A percentile compares a stretch with the other conserved stretches of the same genome.
Evolutionary conservation across 2,329 filamentous ascomycete species (phyloP).

Genomic region (Alternaria ventricosa): DNA sequence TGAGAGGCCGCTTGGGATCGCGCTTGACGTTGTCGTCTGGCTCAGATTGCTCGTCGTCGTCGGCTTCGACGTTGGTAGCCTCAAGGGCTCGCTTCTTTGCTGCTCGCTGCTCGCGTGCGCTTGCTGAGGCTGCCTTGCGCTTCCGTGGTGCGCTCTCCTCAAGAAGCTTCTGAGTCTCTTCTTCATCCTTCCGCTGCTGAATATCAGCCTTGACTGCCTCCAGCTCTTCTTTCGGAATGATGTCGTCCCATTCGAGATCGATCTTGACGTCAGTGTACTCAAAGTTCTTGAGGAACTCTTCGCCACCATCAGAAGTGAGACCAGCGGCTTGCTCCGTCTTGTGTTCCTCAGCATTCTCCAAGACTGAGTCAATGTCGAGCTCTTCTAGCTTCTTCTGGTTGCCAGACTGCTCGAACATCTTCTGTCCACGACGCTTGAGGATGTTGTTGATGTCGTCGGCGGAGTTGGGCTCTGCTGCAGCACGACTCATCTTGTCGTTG

Average conservation of each 20-base stretch:
- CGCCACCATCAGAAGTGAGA: constrained; percentile 93
- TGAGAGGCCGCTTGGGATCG: constrained; percentile 88
- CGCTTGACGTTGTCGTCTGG: constrained; percentile 58
- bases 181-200: constrained; percentile 80
- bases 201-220: constrained; percentile 90
- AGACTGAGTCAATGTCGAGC: constrained; percentile 94
- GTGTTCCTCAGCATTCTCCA: constrained; percentile 96
- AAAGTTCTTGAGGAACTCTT: constrained; percentile 88
- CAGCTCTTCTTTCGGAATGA: constrained; percentile 92
- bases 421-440: constrained; percentile 96
- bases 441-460: constrained; percentile 96
- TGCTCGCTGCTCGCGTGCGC: constrained; percentile 68
- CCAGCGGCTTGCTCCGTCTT: constrained; percentile 95
- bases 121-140: constrained; percentile 68
- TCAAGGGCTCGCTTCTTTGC: constrained; percentile 73
- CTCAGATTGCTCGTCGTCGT: constrained; percentile 58
- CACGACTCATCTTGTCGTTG: constrained; percentile 69
- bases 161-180: constrained; percentile 80
- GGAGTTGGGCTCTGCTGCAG: constrained; percentile 79
- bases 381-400: constrained; percentile 97
- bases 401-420: constrained; percentile 97
- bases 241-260: constrained; percentile 95
- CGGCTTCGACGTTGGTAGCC: constrained; percentile 70
- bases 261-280: constrained; percentile 98
- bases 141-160: constrained; percentile 85